These are phyloP conservation scores for Teratosphaeria gauchensis DNA, from an alignment of 2,329 filamentous ascomycete genomes.

Conservation along the genomic window DNA sequence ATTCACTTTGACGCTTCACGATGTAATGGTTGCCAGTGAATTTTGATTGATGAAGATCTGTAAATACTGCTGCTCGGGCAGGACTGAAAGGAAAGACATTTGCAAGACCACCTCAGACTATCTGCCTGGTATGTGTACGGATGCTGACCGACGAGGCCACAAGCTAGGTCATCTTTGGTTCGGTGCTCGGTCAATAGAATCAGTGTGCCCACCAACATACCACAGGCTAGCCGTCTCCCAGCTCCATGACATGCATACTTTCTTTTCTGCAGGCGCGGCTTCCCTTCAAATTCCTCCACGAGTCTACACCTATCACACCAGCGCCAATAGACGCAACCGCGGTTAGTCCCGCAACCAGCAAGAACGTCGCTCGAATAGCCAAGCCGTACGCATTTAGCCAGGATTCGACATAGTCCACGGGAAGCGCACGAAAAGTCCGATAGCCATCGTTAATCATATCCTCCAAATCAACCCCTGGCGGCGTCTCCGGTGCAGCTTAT, in stretches of 20 bases:
- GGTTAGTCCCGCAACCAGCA: background rate
- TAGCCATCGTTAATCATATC: background rate
- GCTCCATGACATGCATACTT: too few relatives aligned
- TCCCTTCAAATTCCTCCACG: background rate
- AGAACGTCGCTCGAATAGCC: background rate
- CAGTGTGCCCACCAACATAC: too few relatives aligned
- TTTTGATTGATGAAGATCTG: background rate
- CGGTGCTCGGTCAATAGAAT: too few relatives aligned
- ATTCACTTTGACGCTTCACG: background rate
- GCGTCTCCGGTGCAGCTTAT: background rate
- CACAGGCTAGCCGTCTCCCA: too few relatives aligned
- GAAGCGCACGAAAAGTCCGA: background rate
- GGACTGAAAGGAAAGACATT: too few relatives aligned
- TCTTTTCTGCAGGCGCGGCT: background rate
- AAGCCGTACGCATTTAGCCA: background rate
- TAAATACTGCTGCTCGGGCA: background rate
- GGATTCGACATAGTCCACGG: background rate
- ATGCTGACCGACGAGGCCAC: too few relatives aligned
- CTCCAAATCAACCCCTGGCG: background rate
- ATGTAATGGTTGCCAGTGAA: background rate
- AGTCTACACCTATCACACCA: background rate
- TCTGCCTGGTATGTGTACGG: too few relatives aligned
- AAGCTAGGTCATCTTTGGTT: too few relatives aligned
- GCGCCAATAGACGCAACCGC: background rate
- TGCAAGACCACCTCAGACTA: too few relatives aligned